Evolutionary conservation across 768 basidiomycete genomes (phyloP).

Genomic region (Strobilomyces dryophilus): DNA sequence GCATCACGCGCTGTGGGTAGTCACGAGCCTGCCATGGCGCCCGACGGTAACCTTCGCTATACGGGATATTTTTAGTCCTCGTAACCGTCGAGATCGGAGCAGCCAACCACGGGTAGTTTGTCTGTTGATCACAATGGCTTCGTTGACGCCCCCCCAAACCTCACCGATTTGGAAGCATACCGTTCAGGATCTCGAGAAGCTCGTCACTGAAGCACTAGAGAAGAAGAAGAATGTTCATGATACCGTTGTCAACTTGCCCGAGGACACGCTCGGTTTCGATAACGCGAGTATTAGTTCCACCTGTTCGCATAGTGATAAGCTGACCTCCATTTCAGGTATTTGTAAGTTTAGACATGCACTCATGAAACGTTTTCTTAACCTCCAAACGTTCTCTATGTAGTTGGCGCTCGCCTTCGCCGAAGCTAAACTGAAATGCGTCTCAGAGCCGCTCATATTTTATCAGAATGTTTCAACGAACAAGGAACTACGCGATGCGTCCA

Average conservation of each 20-base stretch:
- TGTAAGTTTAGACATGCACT: conserved; percentile 41
- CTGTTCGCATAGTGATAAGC: neutral
- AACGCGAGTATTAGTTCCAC: conserved; percentile 43
- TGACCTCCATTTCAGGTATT: conserved; percentile 50
- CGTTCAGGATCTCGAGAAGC: conserved; percentile 50
- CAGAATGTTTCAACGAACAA: conserved; percentile 74
- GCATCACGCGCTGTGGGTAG: too few species aligned
- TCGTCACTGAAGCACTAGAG: conserved; percentile 57
- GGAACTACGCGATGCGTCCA: conserved; percentile 74
- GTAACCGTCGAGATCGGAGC: neutral
- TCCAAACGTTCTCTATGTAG: conserved; percentile 33
- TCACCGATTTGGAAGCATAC: conserved; percentile 66
- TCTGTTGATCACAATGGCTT: conserved; percentile 31
- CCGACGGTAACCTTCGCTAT: neutral
- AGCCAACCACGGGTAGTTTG: neutral
- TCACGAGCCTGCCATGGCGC: too few species aligned
- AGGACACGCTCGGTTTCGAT: conserved; percentile 58
- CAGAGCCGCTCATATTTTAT: conserved; percentile 69
- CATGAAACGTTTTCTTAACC: conserved; percentile 2
- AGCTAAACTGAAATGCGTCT: conserved; percentile 43
- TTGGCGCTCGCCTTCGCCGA: conserved; percentile 58
- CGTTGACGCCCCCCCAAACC: conserved; percentile 59
- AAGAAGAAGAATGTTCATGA: conserved; percentile 53
- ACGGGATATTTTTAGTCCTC: neutral
- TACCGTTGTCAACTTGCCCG: conserved; percentile 52